These are phyloP conservation scores for Borovskyia barvae DNA, from an alignment of 208 protist genomes.

Conservation along the genomic window DNA sequence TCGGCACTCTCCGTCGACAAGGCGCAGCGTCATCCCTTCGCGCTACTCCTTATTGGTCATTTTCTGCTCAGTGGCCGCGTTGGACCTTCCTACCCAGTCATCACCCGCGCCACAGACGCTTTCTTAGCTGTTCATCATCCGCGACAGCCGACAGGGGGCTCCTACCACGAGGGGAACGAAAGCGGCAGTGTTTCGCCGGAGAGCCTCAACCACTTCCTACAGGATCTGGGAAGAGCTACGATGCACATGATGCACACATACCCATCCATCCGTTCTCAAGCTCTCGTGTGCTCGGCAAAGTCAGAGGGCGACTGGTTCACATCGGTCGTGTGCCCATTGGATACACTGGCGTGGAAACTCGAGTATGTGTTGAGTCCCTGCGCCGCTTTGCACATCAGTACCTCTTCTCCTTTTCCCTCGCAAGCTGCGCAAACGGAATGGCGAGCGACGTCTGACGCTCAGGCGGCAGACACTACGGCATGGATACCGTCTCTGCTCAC, in stretches of 20 bases:
- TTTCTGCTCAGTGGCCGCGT: slow-evolving; percentile 15
- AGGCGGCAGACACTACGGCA: background rate
- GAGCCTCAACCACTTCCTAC: slow-evolving; percentile 1
- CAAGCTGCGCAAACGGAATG: background rate
- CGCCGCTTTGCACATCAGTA: slow-evolving; percentile 4
- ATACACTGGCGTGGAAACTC: slow-evolving; percentile 8
- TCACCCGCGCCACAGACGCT: background rate
- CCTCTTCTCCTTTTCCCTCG: background rate
- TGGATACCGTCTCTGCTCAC: no score
- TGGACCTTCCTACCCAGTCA: slow-evolving; percentile 5
- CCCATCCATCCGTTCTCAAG: slow-evolving; percentile 9
- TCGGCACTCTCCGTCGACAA: background rate
- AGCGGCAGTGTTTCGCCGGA: background rate
- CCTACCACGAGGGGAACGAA: background rate
- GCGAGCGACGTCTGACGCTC: background rate
- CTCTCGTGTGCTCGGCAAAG: background rate
- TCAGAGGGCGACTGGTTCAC: background rate
- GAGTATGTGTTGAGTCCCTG: slow-evolving; percentile 22
- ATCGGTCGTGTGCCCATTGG: slow-evolving; percentile 12
- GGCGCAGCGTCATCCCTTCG: slow-evolving; percentile 12
- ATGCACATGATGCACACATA: slow-evolving; percentile 24
- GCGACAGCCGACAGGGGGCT: no score
- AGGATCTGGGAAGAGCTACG: slow-evolving; percentile 6
- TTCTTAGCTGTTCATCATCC: no score
- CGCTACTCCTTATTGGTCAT: slow-evolving; percentile 12